Evolutionary conservation across 495 filamentous ascomycete genomes (phyloP).

Genomic region (Aspergillus hancockii): DNA sequence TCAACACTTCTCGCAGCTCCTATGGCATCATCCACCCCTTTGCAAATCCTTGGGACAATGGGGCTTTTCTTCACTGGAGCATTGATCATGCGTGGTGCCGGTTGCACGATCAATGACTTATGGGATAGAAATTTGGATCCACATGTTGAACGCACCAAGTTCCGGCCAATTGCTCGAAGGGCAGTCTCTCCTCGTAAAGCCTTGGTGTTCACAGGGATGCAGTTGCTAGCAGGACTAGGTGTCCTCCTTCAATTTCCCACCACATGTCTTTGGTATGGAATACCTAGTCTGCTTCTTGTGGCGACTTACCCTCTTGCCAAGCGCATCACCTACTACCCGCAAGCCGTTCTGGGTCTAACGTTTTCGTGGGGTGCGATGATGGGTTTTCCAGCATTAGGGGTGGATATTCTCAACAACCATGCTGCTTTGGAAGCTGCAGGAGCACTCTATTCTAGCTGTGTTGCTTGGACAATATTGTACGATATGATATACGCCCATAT

Average conservation of each 20-base stretch:
- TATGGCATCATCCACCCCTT: constrained; percentile 54
- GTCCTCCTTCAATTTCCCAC: constrained; percentile 84
- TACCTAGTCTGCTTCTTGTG: constrained; percentile 82
- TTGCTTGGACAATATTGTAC: constrained; percentile 93
- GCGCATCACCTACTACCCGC: constrained; percentile 90
- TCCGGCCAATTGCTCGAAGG: constrained; percentile 85
- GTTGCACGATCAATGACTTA: constrained; percentile 95
- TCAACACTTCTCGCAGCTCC: constrained; percentile 65
- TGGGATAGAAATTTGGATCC: constrained; percentile 95
- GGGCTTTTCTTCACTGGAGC: constrained; percentile 85
- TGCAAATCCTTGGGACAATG: constrained; percentile 65
- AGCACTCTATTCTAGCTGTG: constrained; percentile 78
- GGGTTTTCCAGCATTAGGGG: constrained; percentile 89
- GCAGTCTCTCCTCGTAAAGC: constrained; percentile 76
- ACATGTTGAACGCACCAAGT: constrained; percentile 80
- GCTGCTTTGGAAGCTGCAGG: constrained; percentile 66
- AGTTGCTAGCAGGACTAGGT: constrained; percentile 77
- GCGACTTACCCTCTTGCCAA: constrained; percentile 88
- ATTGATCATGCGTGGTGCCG: constrained; percentile 95
- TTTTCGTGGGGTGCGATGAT: constrained; percentile 98
- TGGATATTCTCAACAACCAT: constrained; percentile 71
- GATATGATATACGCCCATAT: constrained; percentile 99
- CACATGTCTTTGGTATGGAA: constrained; percentile 82
- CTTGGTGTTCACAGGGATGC: constrained; percentile 77
- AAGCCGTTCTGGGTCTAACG: constrained; percentile 85